Percentiles rank a stretch among this genome's conserved stretches.
phyloP scores from a whole-genome alignment of 2,329 filamentous ascomycete genomes.

The Phoma herbarum region DNA sequence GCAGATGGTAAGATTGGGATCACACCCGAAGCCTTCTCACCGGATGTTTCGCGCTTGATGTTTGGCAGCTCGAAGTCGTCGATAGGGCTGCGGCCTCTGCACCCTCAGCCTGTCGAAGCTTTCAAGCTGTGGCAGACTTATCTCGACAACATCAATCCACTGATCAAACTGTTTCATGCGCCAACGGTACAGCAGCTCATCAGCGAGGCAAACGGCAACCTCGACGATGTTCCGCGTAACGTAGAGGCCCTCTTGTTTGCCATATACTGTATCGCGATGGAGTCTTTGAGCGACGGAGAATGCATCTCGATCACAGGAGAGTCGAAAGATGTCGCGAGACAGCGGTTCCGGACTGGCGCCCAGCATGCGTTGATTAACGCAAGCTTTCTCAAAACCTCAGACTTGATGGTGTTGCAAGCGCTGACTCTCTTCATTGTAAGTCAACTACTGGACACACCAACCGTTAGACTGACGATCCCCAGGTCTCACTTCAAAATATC shows the following conservation, averaged over 20 bases:
- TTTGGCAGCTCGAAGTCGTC: slow-evolving; percentile 29
- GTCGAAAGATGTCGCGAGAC: slow-evolving; percentile 60
- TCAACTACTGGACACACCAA: neutral
- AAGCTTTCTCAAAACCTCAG: slow-evolving; percentile 71
- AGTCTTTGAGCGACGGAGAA: slow-evolving; percentile 66
- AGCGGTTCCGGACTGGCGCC: slow-evolving; percentile 65
- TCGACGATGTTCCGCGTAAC: slow-evolving; percentile 64
- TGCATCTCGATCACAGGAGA: slow-evolving; percentile 63
- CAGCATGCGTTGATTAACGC: slow-evolving; percentile 73
- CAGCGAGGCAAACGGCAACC: slow-evolving; percentile 67
- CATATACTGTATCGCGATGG: slow-evolving; percentile 41
- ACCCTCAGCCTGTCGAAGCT: slow-evolving; percentile 71
- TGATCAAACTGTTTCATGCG: slow-evolving; percentile 76
- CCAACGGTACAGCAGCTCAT: slow-evolving; percentile 73
- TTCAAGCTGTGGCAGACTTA: slow-evolving; percentile 79
- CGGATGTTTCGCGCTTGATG: slow-evolving; percentile 30
- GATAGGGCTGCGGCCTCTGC: slow-evolving; percentile 51
- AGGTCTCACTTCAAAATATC: slow-evolving; percentile 56
- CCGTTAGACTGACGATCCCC: slow-evolving; percentile 8
- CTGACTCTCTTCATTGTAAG: slow-evolving; percentile 72
- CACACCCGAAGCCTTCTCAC: slow-evolving; percentile 10
- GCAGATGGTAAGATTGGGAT: neutral
- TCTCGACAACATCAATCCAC: slow-evolving; percentile 76
- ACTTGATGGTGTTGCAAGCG: slow-evolving; percentile 72
- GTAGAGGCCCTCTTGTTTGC: slow-evolving; percentile 61